A percentile compares a stretch with the other conserved stretches of the same genome.
phyloP scores from a whole-genome alignment of 2,329 filamentous ascomycete genomes.

The Apiospora phragmitis region DNA sequence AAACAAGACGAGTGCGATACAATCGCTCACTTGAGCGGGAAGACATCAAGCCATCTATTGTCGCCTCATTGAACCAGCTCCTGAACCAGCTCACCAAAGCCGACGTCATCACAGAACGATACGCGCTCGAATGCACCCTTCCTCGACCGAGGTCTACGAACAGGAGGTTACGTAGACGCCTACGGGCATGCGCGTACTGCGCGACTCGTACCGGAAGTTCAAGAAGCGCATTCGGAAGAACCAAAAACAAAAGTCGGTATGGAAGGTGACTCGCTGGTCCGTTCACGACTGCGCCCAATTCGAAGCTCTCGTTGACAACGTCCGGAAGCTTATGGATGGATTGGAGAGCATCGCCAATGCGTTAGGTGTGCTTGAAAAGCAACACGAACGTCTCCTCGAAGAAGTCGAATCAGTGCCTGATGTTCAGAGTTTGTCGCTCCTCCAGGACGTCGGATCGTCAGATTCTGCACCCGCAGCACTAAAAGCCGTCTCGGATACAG shows the following conservation, averaged over 20 bases:
- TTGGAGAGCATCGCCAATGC: background rate
- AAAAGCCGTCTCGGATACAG: background rate
- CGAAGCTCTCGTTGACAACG: slow-evolving; percentile 17
- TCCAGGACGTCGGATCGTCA: background rate
- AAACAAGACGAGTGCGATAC: background rate
- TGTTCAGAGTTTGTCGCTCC: background rate
- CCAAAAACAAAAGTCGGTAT: slow-evolving; percentile 22
- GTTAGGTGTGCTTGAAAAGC: background rate
- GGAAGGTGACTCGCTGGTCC: slow-evolving; percentile 23
- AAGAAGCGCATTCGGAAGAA: slow-evolving; percentile 17
- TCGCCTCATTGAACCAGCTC: background rate
- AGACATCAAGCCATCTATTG: background rate
- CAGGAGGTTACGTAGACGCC: slow-evolving; percentile 9
- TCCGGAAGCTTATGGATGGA: slow-evolving; percentile 22
- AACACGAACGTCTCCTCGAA: background rate
- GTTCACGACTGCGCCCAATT: slow-evolving; percentile 24
- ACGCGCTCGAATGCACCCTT: background rate
- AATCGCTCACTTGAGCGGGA: background rate
- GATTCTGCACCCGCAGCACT: background rate
- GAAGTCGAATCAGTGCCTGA: background rate
- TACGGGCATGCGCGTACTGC: slow-evolving; percentile 19
- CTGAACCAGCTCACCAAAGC: background rate
- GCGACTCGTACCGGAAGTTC: slow-evolving; percentile 22
- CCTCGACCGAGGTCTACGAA: background rate
- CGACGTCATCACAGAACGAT: background rate